These are phyloP conservation scores for Aotearoamyces nothofagi DNA, from an alignment of 2,329 filamentous ascomycete species.

Conservation along the genomic window DNA sequence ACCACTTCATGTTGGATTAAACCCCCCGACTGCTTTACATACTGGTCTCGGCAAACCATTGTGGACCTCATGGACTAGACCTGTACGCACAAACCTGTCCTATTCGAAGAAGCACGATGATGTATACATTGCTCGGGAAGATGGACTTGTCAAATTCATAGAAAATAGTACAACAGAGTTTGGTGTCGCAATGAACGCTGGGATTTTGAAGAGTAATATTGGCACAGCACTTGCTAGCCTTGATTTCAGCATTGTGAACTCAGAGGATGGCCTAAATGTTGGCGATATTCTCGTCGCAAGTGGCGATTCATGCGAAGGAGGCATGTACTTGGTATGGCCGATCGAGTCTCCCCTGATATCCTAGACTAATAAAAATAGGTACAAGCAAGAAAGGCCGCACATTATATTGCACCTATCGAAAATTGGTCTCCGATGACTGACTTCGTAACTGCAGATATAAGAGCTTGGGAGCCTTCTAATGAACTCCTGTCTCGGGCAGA, in stretches of 20 bases:
- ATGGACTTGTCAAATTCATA: slow-evolving; percentile 63
- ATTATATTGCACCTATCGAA: slow-evolving; percentile 42
- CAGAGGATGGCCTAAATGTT: slow-evolving; percentile 24
- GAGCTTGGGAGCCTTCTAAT: slow-evolving; percentile 4
- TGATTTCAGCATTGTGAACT: slow-evolving; percentile 17
- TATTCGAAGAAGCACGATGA: slow-evolving; percentile 55
- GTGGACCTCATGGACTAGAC: slow-evolving; percentile 78
- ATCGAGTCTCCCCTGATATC: not conserved
- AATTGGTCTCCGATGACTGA: slow-evolving; percentile 37
- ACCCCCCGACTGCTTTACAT: slow-evolving; percentile 27
- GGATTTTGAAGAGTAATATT: slow-evolving; percentile 57
- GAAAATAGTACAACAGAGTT: slow-evolving; percentile 45
- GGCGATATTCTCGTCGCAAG: slow-evolving; percentile 70
- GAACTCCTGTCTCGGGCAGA: slow-evolving; percentile 18
- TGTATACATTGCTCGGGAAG: slow-evolving; percentile 77
- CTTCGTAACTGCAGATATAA: slow-evolving; percentile 27
- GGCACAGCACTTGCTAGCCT: slow-evolving; percentile 67
- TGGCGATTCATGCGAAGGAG: slow-evolving; percentile 64
- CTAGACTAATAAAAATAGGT: slow-evolving; percentile 22
- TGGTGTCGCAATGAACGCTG: slow-evolving; percentile 41
- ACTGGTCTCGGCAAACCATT: slow-evolving; percentile 36
- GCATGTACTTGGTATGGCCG: slow-evolving; percentile 38
- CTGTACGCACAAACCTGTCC: slow-evolving; percentile 42
- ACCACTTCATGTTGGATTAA: slow-evolving; percentile 25
- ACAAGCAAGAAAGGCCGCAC: slow-evolving; percentile 35